Conservation (phyloP, 1,284 basidiomycete genomes). For the Termitomyces sp. region DNA sequence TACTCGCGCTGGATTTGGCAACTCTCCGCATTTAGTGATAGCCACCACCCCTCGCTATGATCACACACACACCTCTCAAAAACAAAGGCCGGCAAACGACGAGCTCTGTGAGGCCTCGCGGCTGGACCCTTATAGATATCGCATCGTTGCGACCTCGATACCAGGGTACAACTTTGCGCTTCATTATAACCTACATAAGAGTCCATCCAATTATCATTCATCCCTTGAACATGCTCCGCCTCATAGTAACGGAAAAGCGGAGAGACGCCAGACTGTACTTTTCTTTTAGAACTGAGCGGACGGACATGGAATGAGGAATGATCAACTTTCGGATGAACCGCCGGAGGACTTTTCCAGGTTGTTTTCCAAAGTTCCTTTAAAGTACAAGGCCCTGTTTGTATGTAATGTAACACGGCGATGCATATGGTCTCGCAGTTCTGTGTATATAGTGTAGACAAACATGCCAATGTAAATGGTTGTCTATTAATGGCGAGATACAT, state of each 20-base stretch:
- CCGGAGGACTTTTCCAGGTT: background rate
- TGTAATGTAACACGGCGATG: background rate
- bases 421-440: background rate
- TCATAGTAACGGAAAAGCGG: slow-evolving; percentile 9
- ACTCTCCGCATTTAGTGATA: slow-evolving; percentile 2
- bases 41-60: slow-evolving; percentile 23
- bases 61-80: slow-evolving; percentile 18
- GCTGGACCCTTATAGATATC: background rate
- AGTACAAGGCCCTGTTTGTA: background rate
- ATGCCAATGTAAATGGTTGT: background rate
- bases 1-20: slow-evolving; percentile 1
- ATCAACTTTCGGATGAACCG: slow-evolving; percentile 5
- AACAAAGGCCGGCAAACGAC: slow-evolving; percentile 7
- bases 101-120: slow-evolving; percentile 4
- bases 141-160: background rate
- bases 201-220: slow-evolving; percentile 9
- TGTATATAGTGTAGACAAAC: background rate
- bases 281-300: slow-evolving; percentile 8
- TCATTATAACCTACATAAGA: background rate
- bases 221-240: slow-evolving; percentile 10
- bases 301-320: slow-evolving; percentile 8
- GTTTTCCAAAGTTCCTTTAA: background rate
- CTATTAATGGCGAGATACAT: slow-evolving; percentile 1
- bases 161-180: background rate
- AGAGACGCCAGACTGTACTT: slow-evolving; percentile 3